phyloP scores from a whole-genome alignment of 208 protist species.

The Porcisia deanei region DNA sequence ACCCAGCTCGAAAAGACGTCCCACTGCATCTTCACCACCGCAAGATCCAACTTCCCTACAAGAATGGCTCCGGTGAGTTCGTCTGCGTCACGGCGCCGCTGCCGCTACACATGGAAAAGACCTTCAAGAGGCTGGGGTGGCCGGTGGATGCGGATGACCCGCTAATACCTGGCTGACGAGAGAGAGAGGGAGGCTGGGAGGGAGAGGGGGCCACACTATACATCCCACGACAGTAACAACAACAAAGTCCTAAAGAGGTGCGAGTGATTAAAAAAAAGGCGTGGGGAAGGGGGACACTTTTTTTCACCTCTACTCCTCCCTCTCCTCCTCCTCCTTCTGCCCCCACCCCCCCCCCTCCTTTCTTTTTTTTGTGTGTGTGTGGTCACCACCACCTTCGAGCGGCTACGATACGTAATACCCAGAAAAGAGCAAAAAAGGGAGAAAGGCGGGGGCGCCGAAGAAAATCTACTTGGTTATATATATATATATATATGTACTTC shows the following conservation, averaged over 20 bases:
- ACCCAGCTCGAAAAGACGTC: slow-evolving; percentile 76
- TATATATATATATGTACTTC: neutral
- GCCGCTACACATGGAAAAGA: slow-evolving; percentile 89
- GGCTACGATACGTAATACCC: neutral
- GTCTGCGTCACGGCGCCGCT: slow-evolving; percentile 87
- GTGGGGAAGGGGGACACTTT: neutral
- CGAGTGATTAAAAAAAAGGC: neutral
- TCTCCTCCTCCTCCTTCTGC: neutral
- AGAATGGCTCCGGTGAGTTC: slow-evolving; percentile 81
- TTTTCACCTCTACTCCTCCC: neutral
- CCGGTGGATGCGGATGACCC: slow-evolving; percentile 85
- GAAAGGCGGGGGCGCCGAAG: neutral
- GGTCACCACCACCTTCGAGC: neutral
- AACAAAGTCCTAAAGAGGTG: too few species aligned
- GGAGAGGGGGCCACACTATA: neutral
- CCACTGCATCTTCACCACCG: slow-evolving; percentile 88
- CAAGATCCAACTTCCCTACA: slow-evolving; percentile 92
- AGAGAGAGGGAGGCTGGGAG: neutral
- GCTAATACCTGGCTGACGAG: slow-evolving; percentile 78
- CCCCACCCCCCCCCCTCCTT: neutral
- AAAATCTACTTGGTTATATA: neutral
- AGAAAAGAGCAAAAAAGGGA: neutral
- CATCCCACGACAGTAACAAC: too few species aligned
- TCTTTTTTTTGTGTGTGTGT: neutral
- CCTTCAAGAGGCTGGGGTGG: slow-evolving; percentile 89